Percentiles rank a stretch among this genome's conserved stretches.
Conservation (phyloP, 371 early-diverging fungal species). For the Apophysomyces trapeziformis region DNA sequence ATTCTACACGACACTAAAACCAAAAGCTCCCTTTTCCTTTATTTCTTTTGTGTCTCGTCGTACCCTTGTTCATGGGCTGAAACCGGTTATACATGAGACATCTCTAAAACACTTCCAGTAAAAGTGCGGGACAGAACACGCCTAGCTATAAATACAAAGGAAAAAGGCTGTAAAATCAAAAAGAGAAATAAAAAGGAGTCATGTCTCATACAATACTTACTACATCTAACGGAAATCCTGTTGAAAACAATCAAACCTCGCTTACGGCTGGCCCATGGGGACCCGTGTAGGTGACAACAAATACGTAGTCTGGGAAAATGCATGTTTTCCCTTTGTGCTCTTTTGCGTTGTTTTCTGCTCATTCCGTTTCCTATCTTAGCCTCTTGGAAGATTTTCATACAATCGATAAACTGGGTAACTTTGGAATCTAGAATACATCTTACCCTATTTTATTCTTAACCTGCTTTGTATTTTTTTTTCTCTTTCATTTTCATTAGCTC, state of each 20-base stretch:
- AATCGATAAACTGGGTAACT: conserved; percentile 69
- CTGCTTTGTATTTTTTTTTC: conserved; percentile 20
- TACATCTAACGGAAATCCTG: conserved; percentile 64
- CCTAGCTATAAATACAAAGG: background rate
- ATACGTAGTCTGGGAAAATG: background rate
- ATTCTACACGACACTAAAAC: too few species aligned
- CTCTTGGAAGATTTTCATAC: conserved; percentile 75
- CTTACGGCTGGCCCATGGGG: conserved; percentile 61
- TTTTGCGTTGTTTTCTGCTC: conserved; percentile 10
- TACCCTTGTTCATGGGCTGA: too few species aligned
- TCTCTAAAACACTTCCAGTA: too few species aligned
- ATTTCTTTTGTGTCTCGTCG: too few species aligned
- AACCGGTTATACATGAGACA: too few species aligned
- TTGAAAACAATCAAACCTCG: conserved; percentile 69
- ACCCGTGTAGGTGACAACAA: conserved; percentile 31
- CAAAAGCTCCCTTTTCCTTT: too few species aligned
- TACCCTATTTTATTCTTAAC: background rate
- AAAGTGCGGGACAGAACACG: background rate
- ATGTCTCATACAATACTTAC: conserved; percentile 24
- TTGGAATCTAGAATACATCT: conserved; percentile 4
- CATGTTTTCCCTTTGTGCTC: background rate
- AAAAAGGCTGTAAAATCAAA: background rate
- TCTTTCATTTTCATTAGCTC: conserved; percentile 56
- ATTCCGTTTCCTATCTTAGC: conserved; percentile 11
- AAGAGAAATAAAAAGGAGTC: too few species aligned